Evolutionary conservation across 202 grass and related monocot genomes (phyloP), one percentile per base, ranked within the genome.

Genomic region (Setaria viridis): DNA sequence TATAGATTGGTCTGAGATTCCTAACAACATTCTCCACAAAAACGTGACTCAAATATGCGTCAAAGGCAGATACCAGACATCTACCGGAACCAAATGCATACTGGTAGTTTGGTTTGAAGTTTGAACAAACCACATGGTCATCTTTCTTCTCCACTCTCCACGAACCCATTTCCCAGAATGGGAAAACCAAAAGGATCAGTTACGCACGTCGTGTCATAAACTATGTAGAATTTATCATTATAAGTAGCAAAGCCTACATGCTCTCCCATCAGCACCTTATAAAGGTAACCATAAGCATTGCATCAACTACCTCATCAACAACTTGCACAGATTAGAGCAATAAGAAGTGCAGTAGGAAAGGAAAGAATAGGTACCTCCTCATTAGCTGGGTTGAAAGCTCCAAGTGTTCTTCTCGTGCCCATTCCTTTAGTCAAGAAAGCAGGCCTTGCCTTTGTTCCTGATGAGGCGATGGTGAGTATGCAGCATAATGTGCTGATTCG

Each of bases 401-500:
- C 60, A 78, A 70, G 78, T 59, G 57, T 83, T 83, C 7, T 78
- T 48, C 88, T 79, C 73, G 80, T 2, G 66, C 67, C 65, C 81
- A 20, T 70, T 86, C 72, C 74, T 80, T 84, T 80, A 41, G 76
- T 80, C 58, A 66, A 76, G 78, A 79, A 84, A 91, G 42, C 20
- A 50, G 46, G 72, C 25, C 71, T 77, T 80, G 39, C 89, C 80
- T 91, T 92, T 29, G 76, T 83, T 86, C 72, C 77, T 87, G 82
- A 85, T 89, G 88, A 88, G 88, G 76, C 83, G 77, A 87, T 76
- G 86, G 70, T 91, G 93, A 85, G 78, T 71, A 62, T 83, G 83
- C 84, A 93, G 81, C 62, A 87, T 33, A 75, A 85, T 75, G 86
- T 62, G 75, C 62, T 87, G 85, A 90, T 87, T 87, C 89, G 68